Evolutionary conservation across 331 rosid genomes (phyloP).

Genomic region (Acacia concinna): DNA sequence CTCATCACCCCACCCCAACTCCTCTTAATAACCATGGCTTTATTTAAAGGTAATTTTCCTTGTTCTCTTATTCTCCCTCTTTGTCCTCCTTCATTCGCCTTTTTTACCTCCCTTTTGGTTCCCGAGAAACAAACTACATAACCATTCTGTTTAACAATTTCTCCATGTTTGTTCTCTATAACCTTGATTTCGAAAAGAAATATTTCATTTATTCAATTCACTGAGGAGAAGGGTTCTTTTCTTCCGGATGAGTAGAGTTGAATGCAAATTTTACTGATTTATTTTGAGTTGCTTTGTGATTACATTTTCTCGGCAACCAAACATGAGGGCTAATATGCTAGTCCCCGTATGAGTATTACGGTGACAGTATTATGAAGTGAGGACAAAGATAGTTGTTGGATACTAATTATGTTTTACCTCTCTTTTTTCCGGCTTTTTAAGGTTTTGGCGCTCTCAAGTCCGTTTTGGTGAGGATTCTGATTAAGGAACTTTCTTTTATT

Average conservation of each 20-base stretch:
- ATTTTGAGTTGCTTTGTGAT: slow-evolving; percentile 30
- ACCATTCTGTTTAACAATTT: not conserved
- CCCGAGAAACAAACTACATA: slow-evolving; percentile 46
- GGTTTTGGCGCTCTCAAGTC: slow-evolving; percentile 79
- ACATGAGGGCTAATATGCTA: slow-evolving; percentile 38
- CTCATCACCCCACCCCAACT: not conserved
- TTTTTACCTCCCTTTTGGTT: slow-evolving; percentile 48
- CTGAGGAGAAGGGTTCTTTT: not conserved
- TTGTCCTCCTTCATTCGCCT: not conserved
- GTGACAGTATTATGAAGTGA: slow-evolving; percentile 38
- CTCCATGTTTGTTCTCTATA: not conserved
- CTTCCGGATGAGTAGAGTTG: not conserved
- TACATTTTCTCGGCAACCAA: slow-evolving; percentile 58
- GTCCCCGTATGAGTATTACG: slow-evolving; percentile 31
- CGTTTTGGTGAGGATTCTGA: slow-evolving; percentile 96
- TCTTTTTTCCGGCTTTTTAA: slow-evolving; percentile 47
- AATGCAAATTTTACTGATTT: not conserved
- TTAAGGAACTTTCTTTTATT: slow-evolving; percentile 67
- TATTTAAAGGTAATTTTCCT: slow-evolving; percentile 46
- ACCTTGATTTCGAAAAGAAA: not conserved
- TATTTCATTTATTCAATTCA: not conserved
- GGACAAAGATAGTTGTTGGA: slow-evolving; percentile 36
- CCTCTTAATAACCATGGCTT: slow-evolving; percentile 41
- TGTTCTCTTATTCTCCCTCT: not conserved
- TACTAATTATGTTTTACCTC: slow-evolving; percentile 57